These are phyloP conservation scores for Umbelopsis sp. DNA, from an alignment of 192 early-diverging fungal genomes.

Conservation along the genomic window DNA sequence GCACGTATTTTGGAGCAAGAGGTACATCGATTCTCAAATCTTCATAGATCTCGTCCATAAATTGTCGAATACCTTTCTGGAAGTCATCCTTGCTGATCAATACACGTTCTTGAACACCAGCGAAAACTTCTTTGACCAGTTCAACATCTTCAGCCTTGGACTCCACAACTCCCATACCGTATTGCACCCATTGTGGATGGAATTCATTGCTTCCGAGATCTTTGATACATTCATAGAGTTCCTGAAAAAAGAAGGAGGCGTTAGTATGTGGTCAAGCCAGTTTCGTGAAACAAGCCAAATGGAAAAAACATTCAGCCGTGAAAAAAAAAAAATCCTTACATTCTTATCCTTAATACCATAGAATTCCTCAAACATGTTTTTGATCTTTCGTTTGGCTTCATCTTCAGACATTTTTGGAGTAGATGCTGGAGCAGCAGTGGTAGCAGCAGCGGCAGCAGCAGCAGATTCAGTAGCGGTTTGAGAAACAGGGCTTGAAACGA, in stretches of 20 bases:
- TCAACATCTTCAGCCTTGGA: conserved; percentile 9
- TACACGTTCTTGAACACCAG: conserved; percentile 13
- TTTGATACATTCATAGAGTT: conserved; percentile 16
- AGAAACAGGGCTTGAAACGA: conserved; percentile 1
- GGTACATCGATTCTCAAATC: conserved; percentile 42
- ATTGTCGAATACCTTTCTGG: conserved; percentile 23
- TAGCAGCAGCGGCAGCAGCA: neutral
- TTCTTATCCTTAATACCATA: conserved; percentile 33
- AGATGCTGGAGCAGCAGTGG: neutral
- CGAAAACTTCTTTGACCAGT: neutral
- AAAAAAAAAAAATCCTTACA: too few relatives aligned
- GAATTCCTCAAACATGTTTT: conserved; percentile 39
- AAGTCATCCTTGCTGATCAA: conserved; percentile 25
- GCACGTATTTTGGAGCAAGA: conserved; percentile 35
- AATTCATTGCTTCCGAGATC: conserved; percentile 15
- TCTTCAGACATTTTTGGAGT: conserved; percentile 19
- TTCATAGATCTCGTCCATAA: conserved; percentile 35
- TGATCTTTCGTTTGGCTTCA: conserved; percentile 24
- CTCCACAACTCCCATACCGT: conserved; percentile 12
- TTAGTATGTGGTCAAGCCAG: too few relatives aligned
- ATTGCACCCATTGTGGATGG: conserved; percentile 10
- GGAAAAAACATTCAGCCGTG: neutral
- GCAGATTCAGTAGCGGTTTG: neutral
- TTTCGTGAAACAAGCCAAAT: too few relatives aligned
- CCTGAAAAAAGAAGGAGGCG: neutral